Base-by-base conservation (phyloP, 371 early-diverging fungal genomes). In the Haplosporangium sp. region DNA sequence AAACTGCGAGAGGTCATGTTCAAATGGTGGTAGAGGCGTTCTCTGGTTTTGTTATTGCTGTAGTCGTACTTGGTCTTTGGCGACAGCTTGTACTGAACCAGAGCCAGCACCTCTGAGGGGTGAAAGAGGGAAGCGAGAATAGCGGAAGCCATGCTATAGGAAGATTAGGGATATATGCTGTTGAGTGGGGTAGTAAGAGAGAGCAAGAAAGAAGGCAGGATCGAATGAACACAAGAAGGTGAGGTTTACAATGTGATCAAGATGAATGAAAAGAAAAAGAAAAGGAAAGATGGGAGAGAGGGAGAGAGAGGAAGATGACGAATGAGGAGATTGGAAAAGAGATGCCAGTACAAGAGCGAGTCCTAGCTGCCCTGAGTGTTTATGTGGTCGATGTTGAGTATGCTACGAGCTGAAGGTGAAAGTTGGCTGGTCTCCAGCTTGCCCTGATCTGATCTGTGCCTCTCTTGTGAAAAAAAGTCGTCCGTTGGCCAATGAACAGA, bases 1-100 rank as follows among this genome's bases (percentile, higher is more conserved):
- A 99, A 99, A 62, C 97, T 97, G 55, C 99, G 92, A 36, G 97
- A 97, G 43, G 98, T 98, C 83, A 87, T 82, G 83, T 94, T 92
- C 66, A 99, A 86, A 81, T 91, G 94, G 75, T 95, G 86, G 86
- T 97, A 98, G 86, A 96, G 95, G 62, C 90, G 83, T 59, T 85
- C 86, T 75, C 91, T 87, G 55, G 75, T 79, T 59, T 86, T 86
- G 67, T 89, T 85, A 59, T 86, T 85, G 50, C 87, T 75, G 62
- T 86, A 77, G 84, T 85, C 83, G 46, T 82, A 75, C 48, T 76
- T 80, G 40, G 86, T 83, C 57, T 86, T 68, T 86, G 88, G 67
- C 77, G 85, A 68, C 73, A 94, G 88, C 58, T 91, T 89, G 86
- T 92, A 97, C 66, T 89, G 81, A 47, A 95, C 76, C 45, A 96